Conservation (phyloP, 1,284 basidiomycete genomes). For the Cryptococcus hybrid region DNA sequence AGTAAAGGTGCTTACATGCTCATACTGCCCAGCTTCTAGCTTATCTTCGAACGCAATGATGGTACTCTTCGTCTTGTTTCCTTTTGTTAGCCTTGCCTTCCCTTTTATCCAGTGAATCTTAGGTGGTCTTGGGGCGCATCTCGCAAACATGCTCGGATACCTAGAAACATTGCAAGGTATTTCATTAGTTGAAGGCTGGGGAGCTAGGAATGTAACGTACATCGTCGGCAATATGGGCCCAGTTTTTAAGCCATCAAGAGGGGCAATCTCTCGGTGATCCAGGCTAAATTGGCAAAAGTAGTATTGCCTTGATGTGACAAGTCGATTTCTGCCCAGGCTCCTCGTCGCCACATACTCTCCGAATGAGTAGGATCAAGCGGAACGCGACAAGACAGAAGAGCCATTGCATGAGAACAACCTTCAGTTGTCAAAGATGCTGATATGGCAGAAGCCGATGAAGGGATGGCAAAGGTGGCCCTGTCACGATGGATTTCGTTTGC, state of each 20-base stretch:
- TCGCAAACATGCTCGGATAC: slow-evolving; percentile 54
- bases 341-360: slow-evolving; percentile 73
- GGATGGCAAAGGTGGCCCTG: slow-evolving; percentile 65
- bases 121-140: slow-evolving; percentile 77
- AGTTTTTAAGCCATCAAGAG: slow-evolving; percentile 62
- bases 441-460: slow-evolving; percentile 58
- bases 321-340: slow-evolving; percentile 74
- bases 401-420: slow-evolving; percentile 69
- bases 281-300: slow-evolving; percentile 75
- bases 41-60: slow-evolving; percentile 71
- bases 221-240: slow-evolving; percentile 57
- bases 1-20: slow-evolving; percentile 51
- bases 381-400: slow-evolving; percentile 72
- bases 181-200: background rate
- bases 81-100: slow-evolving; percentile 46
- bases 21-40: slow-evolving; percentile 77
- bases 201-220: slow-evolving; percentile 20
- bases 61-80: slow-evolving; percentile 34
- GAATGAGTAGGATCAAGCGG: slow-evolving; percentile 63
- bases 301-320: slow-evolving; percentile 73
- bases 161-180: slow-evolving; percentile 11
- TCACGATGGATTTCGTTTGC: slow-evolving; percentile 49
- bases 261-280: slow-evolving; percentile 80
- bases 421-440: slow-evolving; percentile 54
- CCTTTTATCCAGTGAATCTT: slow-evolving; percentile 66